These are phyloP conservation scores for Dictyostelium intermedium DNA, from an alignment of 78 protist genomes.

Conservation along the genomic window DNA sequence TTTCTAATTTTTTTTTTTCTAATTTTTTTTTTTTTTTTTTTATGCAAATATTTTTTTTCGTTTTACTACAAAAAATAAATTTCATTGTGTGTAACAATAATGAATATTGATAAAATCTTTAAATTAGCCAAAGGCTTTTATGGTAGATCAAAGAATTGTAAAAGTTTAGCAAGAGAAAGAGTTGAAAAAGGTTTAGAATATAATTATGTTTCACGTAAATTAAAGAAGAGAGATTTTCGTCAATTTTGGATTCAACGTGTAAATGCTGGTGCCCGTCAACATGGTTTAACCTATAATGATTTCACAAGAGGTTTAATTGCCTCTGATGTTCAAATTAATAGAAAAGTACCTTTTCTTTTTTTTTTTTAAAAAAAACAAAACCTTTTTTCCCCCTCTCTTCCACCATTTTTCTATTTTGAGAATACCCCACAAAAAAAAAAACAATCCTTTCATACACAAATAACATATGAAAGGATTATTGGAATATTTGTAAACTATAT, in stretches of 20 bases:
- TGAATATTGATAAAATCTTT: constrained; percentile 71
- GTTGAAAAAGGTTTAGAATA: constrained; percentile 68
- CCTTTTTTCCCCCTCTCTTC: not conserved
- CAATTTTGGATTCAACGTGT: constrained; percentile 64
- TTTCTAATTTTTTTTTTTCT: too few relatives aligned
- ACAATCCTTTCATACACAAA: too few relatives aligned
- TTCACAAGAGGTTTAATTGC: constrained; percentile 62
- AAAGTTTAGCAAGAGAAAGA: constrained; percentile 71
- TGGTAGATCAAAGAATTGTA: constrained; percentile 78
- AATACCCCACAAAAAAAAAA: too few relatives aligned
- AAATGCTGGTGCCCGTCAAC: constrained; percentile 75
- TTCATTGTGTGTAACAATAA: not conserved
- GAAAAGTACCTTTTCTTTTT: constrained; percentile 25
- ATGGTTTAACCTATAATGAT: constrained; percentile 41
- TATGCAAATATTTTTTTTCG: too few relatives aligned
- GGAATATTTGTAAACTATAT: too few relatives aligned
- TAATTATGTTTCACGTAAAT: constrained; percentile 58
- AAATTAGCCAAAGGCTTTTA: constrained; percentile 72
- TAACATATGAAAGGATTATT: too few relatives aligned
- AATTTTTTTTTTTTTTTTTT: too few relatives aligned
- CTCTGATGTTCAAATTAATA: constrained; percentile 51
- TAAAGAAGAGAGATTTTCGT: constrained; percentile 62
- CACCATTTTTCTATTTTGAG: too few relatives aligned
- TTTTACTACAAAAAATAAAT: too few relatives aligned
- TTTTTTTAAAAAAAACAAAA: too few relatives aligned